phyloP scores from a whole-genome alignment of 768 basidiomycete species.

The Thelephora ganbajun region DNA sequence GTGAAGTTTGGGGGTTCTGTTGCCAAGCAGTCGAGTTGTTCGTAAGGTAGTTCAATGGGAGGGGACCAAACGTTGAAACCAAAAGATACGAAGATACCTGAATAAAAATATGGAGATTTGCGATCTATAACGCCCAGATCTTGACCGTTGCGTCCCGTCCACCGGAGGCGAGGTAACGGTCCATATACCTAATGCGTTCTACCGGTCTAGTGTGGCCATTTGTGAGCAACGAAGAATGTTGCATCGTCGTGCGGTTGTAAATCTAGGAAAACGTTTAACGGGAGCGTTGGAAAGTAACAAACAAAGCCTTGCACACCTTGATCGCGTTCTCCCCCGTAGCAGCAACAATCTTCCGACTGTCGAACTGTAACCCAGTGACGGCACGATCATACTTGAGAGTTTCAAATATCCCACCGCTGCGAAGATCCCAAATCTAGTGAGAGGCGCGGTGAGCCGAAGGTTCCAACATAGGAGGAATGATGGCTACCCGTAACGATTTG shows the following conservation, averaged over 20 bases:
- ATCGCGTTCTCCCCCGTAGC: slow-evolving; percentile 89
- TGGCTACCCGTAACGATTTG: slow-evolving; percentile 73
- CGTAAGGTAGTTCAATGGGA: too few relatives aligned
- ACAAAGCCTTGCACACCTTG: slow-evolving; percentile 38
- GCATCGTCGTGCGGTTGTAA: slow-evolving; percentile 89
- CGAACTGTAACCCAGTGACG: slow-evolving; percentile 88
- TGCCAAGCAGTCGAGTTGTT: too few relatives aligned
- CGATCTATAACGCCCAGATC: slow-evolving; percentile 72
- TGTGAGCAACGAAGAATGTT: slow-evolving; percentile 68
- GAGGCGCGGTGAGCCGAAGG: neutral
- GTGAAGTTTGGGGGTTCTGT: too few relatives aligned
- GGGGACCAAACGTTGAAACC: too few relatives aligned
- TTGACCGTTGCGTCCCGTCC: slow-evolving; percentile 78
- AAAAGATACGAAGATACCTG: too few relatives aligned
- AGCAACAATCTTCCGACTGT: slow-evolving; percentile 83
- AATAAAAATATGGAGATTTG: too few relatives aligned
- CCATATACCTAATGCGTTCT: slow-evolving; percentile 87
- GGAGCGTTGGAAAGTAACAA: neutral
- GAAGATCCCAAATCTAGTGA: slow-evolving; percentile 86
- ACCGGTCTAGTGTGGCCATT: slow-evolving; percentile 92
- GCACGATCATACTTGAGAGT: slow-evolving; percentile 84
- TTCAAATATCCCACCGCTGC: slow-evolving; percentile 78
- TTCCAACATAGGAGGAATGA: neutral
- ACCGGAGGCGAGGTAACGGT: slow-evolving; percentile 85
- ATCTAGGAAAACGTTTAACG: slow-evolving; percentile 31